Evolutionary conservation across 768 basidiomycete species (phyloP), one percentile per base, ranked within the genome.

Genomic region (Dioszegia crocea): DNA sequence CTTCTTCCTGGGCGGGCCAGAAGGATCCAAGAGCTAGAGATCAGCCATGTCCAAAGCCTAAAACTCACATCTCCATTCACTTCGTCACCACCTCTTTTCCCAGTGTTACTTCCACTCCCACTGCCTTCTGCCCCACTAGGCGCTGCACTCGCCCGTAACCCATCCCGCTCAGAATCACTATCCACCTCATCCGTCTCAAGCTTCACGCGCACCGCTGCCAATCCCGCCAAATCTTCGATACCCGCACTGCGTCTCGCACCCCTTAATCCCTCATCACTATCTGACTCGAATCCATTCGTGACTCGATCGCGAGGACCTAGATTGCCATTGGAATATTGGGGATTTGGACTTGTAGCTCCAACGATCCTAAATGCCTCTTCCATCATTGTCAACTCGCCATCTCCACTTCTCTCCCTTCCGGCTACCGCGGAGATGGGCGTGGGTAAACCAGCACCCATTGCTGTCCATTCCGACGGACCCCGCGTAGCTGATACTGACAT

Each of bases 1-100:
- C 56, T 65, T 65, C 64, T 68, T 68, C 56, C 60, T 65, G 3
- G 67, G 64, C 16, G 61, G 64, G 2, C 64, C 64, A 10, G 62
- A 60, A 4, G 64, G 54, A 19, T 68, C 67, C 23, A 65, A 60
- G 12, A 63, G 60, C 67, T 68, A 30, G 0, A 23, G 26, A 12
- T 40, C 27, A 46, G 33, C 29, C 12, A 21, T 26, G 30, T n/a
- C 17, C 14, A 16, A 21, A 16, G 29, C 14, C 9, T 5, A 21
- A 29, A 8, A 57, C 67, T 57, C 54, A 68, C 67, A 55, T 68
- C 67, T n/a, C 67, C 67, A 26, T 59, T 59, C 11, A 64, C n/a
- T 27, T 61, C 62, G 27, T 65, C 67, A 23, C 65, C 64, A 1
- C 47, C 44, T 6, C 52, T 56, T 1, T 40, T 31, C 19, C 46